Base-by-base conservation (phyloP, 495 filamentous ascomycete species). In the Patellaria atrata region DNA sequence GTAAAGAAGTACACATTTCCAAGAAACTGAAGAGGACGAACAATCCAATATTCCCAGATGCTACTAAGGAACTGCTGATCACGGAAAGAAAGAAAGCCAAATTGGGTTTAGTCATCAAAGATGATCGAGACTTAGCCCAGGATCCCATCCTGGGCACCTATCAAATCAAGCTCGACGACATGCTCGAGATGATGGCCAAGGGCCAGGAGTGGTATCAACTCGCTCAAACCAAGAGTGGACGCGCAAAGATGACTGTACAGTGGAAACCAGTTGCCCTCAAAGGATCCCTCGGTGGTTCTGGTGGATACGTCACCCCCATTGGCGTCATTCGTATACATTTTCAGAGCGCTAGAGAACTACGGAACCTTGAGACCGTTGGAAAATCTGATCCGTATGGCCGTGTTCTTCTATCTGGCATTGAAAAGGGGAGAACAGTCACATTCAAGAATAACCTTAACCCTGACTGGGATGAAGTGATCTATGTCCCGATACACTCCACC, bases 191-290 rank as follows among this genome's bases (percentile, higher is more conserved):
- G 58, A 86, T 83, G 74, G 73, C 73, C 34, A 91, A 91, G 57
- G 89, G 89, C 17, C 79, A 89, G 41, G 82, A 94, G 42, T 99
- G 89, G 89, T 96, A 86, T 63, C 79, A 85, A 35, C 70, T 99
- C 17, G 67, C 76, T 38, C 80, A 79, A 2, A 75, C 68, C 25
- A 85, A 84, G 56, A 75, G 71, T 13, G 89, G 91, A 13, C 77
- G 83, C 36, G 82, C 70, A 23, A 94, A 96, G 59, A 68, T 96
- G 69, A 75, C 65, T 45, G 63, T 89, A 14, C 73, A 94, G 41
- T 99, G 89, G 89, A 92, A 91, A 57, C 91, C 89, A 10, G 85
- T 99, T 17, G 75, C 77, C 10, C 59, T 99, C 19, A 73, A 79
- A 23, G 85, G 83, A 7, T 62, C 67, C 20, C 51, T 73, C 20